A percentile compares a stretch with the other conserved stretches of the same genome.
phyloP scores from a whole-genome alignment of 2,329 filamentous ascomycete species.

The Scopulariopsis brevicaulis region DNA sequence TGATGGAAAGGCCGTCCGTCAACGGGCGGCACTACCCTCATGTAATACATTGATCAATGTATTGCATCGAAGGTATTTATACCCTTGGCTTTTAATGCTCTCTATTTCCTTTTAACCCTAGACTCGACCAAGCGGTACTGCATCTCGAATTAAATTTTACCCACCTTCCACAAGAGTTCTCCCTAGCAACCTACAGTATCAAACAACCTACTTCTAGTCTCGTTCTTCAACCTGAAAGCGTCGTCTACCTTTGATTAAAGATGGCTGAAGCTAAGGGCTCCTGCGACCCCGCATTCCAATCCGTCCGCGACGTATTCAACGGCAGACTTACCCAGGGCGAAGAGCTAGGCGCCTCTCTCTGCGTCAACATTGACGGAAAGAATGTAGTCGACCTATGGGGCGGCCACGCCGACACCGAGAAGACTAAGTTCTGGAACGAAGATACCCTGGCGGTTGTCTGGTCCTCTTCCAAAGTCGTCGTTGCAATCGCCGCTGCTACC shows the following conservation, averaged over 20 bases:
- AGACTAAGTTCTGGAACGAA: constrained; percentile 20
- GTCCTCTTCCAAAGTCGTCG: constrained; percentile 26
- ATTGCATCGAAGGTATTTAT: too few relatives aligned
- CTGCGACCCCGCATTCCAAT: constrained; percentile 21
- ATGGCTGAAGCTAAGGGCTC: constrained; percentile 19
- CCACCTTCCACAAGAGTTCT: too few relatives aligned
- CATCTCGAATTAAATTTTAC: too few relatives aligned
- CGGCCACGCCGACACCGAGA: constrained; percentile 19
- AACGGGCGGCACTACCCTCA: too few relatives aligned
- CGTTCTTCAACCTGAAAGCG: too few relatives aligned
- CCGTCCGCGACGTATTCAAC: constrained; percentile 20
- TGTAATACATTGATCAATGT: too few relatives aligned
- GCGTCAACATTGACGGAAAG: constrained; percentile 25
- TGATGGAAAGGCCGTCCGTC: too few relatives aligned
- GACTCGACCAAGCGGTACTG: too few relatives aligned
- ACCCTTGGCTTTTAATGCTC: too few relatives aligned
- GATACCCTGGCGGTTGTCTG: constrained; percentile 28
- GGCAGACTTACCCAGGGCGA: constrained; percentile 20
- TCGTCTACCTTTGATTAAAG: background rate
- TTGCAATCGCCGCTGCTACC: constrained; percentile 22
- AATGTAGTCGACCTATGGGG: constrained; percentile 32
- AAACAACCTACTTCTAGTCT: too few relatives aligned
- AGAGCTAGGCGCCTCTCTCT: constrained; percentile 32
- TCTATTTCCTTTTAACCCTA: too few relatives aligned
- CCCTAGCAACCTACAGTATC: too few relatives aligned